Percentiles rank a stretch among this genome's conserved stretches.
Evolutionary conservation across 225 moss, liverwort and hornwort species (phyloP).

Genomic region (Polytrichum commune): DNA sequence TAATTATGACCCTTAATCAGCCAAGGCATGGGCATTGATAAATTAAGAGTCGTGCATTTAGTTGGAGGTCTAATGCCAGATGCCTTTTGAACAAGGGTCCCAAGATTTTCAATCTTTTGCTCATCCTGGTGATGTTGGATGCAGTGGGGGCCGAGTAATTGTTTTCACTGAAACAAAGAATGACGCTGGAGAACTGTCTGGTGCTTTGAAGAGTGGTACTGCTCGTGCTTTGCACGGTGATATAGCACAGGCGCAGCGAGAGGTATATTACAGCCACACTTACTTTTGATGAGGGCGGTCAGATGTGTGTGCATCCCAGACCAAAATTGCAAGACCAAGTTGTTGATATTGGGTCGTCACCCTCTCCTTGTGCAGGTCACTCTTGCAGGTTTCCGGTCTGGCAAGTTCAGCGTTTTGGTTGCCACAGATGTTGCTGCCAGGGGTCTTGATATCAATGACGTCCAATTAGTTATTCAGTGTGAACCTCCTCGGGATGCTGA

Average conservation of each 20-base stretch:
- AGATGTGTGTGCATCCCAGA: too few relatives aligned
- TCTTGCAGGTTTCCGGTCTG: slow-evolving; percentile 70
- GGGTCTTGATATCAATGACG: slow-evolving; percentile 92
- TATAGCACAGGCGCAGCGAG: slow-evolving; percentile 70
- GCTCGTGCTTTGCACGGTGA: slow-evolving; percentile 84
- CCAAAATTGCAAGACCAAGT: too few relatives aligned
- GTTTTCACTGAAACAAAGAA: slow-evolving; percentile 93
- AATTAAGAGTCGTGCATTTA: too few relatives aligned
- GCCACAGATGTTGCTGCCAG: slow-evolving; percentile 96
- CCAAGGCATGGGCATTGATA: too few relatives aligned
- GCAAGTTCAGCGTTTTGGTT: slow-evolving; percentile 70
- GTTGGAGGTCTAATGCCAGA: too few relatives aligned
- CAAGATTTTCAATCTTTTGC: too few relatives aligned
- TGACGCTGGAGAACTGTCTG: slow-evolving; percentile 58
- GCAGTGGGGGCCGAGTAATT: slow-evolving; percentile 79
- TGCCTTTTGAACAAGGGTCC: too few relatives aligned
- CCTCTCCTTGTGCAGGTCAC: slow-evolving; percentile 41
- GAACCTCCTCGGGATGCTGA: slow-evolving; percentile 77
- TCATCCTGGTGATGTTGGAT: neutral
- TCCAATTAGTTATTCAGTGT: slow-evolving; percentile 64
- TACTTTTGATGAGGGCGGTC: too few relatives aligned
- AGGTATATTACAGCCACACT: slow-evolving; percentile 24
- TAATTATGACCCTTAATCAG: too few relatives aligned
- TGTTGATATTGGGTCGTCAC: too few relatives aligned
- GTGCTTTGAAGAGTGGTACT: slow-evolving; percentile 35